phyloP scores from a whole-genome alignment of 371 early-diverging fungal genomes.

The Mortierella sp. region DNA sequence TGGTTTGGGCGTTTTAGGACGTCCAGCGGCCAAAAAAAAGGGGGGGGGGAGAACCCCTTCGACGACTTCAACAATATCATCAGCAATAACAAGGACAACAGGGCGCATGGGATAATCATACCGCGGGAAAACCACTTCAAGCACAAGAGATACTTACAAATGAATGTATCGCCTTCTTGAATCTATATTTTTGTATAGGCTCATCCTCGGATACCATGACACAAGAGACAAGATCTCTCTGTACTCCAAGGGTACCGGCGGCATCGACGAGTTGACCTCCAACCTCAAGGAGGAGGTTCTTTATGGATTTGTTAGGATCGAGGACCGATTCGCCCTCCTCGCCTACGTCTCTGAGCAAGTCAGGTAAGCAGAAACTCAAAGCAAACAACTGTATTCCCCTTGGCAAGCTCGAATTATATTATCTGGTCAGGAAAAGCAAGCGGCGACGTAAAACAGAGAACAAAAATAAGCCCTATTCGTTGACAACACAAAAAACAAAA shows the following conservation, averaged over 20 bases:
- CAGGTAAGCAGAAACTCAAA: slow-evolving; percentile 61
- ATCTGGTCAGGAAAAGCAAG: not conserved
- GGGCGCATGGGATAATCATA: not conserved
- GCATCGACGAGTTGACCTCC: slow-evolving; percentile 72
- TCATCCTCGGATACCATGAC: slow-evolving; percentile 79
- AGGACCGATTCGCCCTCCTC: slow-evolving; percentile 72
- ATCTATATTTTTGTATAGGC: slow-evolving; percentile 58
- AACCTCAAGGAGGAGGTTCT: slow-evolving; percentile 74
- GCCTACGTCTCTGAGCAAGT: slow-evolving; percentile 79
- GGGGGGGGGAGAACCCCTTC: not conserved
- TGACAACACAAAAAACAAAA: not conserved
- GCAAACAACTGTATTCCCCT: not conserved
- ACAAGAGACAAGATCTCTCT: slow-evolving; percentile 79
- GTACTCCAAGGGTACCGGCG: slow-evolving; percentile 71
- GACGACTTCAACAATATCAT: not conserved
- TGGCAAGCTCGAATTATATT: not conserved
- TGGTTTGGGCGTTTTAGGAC: not conserved
- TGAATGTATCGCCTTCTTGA: not conserved
- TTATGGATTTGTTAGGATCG: slow-evolving; percentile 75
- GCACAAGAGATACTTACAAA: not conserved
- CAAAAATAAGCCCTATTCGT: not conserved
- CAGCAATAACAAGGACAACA: not conserved
- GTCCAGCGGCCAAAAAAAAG: not conserved
- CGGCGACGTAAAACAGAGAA: not conserved
- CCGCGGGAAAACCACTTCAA: not conserved